Evolutionary conservation across 169 alveolate species (phyloP).

Genomic region (Plasmodium gonderi): DNA sequence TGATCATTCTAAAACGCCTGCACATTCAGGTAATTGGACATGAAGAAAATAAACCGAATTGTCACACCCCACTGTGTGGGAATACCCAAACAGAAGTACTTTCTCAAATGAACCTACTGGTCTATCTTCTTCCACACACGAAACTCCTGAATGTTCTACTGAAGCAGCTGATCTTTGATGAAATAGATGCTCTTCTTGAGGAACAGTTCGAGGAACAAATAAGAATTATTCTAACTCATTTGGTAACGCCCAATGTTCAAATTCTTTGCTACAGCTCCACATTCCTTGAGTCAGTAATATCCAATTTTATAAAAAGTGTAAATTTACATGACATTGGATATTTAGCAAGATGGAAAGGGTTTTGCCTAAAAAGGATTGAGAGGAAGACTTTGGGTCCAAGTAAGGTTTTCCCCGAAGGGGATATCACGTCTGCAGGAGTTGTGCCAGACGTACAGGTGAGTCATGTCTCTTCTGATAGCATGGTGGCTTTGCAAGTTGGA

Average conservation of each 20-base stretch:
- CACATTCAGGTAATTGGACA: neutral
- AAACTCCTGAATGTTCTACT: neutral
- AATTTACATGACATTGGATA: neutral
- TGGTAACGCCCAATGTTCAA: constrained; percentile 19
- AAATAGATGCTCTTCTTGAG: constrained; percentile 44
- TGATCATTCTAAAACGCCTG: neutral
- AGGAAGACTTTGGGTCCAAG: neutral
- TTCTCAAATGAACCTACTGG: too few species aligned
- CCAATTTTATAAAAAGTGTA: neutral
- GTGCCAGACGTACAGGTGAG: neutral
- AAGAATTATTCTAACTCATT: neutral
- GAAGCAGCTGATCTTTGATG: constrained; percentile 32
- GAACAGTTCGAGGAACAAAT: constrained; percentile 37
- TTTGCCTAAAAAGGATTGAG: neutral
- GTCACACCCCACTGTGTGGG: too few species aligned
- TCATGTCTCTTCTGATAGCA: neutral
- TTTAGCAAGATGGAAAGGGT: neutral
- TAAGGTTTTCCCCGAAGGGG: neutral
- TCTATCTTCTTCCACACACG: too few species aligned
- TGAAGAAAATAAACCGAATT: too few species aligned
- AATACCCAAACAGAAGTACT: neutral
- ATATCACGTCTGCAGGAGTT: neutral
- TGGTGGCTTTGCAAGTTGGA: neutral
- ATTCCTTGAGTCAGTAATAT: neutral
- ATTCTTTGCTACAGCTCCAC: constrained; percentile 51